Evolutionary conservation across 495 filamentous ascomycete species (phyloP), one percentile per base, ranked within the genome.

Genomic region (Neurospora tetrasperma): DNA sequence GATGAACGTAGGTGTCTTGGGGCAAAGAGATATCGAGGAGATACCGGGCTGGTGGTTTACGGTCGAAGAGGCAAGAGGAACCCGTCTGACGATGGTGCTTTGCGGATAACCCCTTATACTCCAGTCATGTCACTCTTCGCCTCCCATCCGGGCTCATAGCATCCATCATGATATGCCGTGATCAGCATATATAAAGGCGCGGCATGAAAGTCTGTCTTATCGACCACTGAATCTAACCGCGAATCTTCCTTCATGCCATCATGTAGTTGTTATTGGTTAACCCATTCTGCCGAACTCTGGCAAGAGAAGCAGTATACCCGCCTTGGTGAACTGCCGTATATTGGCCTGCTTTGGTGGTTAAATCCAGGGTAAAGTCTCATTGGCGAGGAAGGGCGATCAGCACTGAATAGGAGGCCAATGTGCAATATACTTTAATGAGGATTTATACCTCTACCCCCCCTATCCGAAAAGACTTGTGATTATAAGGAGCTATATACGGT

Each of bases 1-100:
- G 73, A 79, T 42, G 73, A 76, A 69, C 76, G 78, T 78, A 18
- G 20, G 0, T 18, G 43, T 46, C 2, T 18, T 46, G 2, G n/a
- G 7, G 5, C 0, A 4, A 4, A 10, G 20, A 23, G 3, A 8
- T 48, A 4, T 11, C 20, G 46, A 23, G n/a, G n/a, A 5, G 10
- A 12, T 2, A 23, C 10, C 10, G 11, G 10, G 20, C 20, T 59
- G 11, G 10, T 27, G 48, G 2, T 1, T 59, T 27, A 12, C 23
- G 31, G 12, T 20, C 48, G 1, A 62, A 62, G 48, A 62, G 9
- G 10, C 9, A 1, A 40, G 48, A 59, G 27, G 27, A 27, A 27
- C 27, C 27, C 27, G 27, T 27, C 27, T 27, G 27, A 27, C 27
- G 27, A 27, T 27, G 27, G 27, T 1, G 27, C 27, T 27, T 27